Evolutionary conservation across 768 basidiomycete species (phyloP).

Genomic region (Strobilomyces dryophilus): DNA sequence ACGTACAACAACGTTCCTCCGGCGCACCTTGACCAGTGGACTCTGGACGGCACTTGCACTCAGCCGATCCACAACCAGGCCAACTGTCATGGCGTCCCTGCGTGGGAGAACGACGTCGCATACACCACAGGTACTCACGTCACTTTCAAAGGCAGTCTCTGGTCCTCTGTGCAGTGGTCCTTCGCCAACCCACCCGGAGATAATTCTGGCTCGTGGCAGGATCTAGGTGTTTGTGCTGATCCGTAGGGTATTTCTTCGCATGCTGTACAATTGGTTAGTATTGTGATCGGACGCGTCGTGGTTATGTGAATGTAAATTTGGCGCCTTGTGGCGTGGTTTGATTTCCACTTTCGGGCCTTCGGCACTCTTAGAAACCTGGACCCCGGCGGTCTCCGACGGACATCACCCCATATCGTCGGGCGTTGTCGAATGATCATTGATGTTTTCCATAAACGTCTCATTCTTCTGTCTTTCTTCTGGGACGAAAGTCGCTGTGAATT

Average conservation of each 20-base stretch:
- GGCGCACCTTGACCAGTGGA: slow-evolving; percentile 18
- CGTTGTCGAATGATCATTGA: neutral
- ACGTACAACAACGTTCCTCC: slow-evolving; percentile 19
- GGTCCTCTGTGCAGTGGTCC: slow-evolving; percentile 26
- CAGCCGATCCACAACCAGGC: slow-evolving; percentile 24
- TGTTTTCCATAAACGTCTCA: neutral
- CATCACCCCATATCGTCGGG: neutral
- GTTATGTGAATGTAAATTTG: neutral
- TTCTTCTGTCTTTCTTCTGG: neutral
- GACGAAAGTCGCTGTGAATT: neutral
- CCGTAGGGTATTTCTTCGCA: neutral
- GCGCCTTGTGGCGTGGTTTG: too few species aligned
- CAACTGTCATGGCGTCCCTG: slow-evolving; percentile 17
- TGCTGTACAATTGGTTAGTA: neutral
- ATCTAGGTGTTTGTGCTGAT: slow-evolving; percentile 16
- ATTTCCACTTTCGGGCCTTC: too few species aligned
- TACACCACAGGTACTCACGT: slow-evolving; percentile 18
- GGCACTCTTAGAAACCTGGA: neutral
- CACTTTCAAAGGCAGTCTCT: slow-evolving; percentile 13
- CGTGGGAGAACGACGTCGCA: slow-evolving; percentile 16
- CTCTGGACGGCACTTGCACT: neutral
- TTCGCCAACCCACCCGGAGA: slow-evolving; percentile 21
- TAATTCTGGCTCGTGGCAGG: slow-evolving; percentile 24
- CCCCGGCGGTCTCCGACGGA: too few species aligned
- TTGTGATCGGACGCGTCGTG: neutral